Base-by-base conservation (phyloP, 805 yeast species). In the Teunomyces atbi region DNA sequence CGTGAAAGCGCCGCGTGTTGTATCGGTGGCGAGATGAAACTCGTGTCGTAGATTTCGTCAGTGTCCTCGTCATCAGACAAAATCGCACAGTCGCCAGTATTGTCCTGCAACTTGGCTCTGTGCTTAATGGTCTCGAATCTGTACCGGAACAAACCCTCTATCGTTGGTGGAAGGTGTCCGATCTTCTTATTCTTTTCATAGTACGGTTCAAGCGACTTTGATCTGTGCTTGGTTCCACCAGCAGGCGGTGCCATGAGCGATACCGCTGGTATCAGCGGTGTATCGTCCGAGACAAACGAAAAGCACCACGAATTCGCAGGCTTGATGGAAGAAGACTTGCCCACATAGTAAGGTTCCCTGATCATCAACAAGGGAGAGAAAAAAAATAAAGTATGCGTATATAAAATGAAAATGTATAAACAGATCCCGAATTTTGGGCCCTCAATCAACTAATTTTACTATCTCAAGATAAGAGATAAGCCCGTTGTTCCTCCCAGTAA, bases 171-270 rank as follows among this genome's bases (percentile, higher is more conserved):
- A n/a, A 45, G 33, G 5, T 45, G 20, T 28, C 29, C 44, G 8
- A 41, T 18, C 21, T 37, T 42, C 8, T 29, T 35, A 3, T n/a
- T 16, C 33, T 45, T 51, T 11, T 26, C 45, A 35, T 51, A 56
- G 39, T 56, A 56, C 3, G 60, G 60, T 16, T 56, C 60, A n/a
- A 55, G 36, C 6, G 57, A 51, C 21, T 37, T 47, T 13, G 48
- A 30, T 15, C 45, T 34, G 28, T 5, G n/a, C 18, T 27, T 29
- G 33, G 5, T 7, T 39, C 45, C 10, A 35, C 33, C 19, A 36
- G 12, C 15, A 6, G 46, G 44, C 13, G 49, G 42, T 32, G 18
- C 28, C 13, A 42, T 5, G 16, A 46, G 12, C 5, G 41, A 16
- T 8, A 16, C 15, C 19, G 39, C 5, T 2, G 42, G 8, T 2